Conservation (phyloP, 2,329 filamentous ascomycete species). For the Sporothrix phasma region DNA sequence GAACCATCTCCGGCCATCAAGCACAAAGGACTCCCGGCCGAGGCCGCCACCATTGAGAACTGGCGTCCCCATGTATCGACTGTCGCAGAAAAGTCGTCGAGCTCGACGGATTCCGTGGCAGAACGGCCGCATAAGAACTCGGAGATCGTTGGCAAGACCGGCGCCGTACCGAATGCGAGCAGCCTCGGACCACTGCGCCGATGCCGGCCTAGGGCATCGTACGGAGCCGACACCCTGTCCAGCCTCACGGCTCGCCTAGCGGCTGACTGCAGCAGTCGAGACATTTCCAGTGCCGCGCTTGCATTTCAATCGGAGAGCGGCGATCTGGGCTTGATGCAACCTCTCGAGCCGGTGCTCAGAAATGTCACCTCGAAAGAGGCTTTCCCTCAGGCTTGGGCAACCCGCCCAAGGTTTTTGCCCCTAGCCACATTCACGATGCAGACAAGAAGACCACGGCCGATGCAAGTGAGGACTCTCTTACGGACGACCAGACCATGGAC, state of each 20-base stretch:
- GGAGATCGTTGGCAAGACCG: neutral
- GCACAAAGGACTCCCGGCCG: neutral
- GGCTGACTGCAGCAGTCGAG: neutral
- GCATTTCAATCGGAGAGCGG: neutral
- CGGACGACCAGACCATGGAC: neutral
- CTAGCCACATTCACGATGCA: neutral
- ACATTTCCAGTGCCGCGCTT: neutral
- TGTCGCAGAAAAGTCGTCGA: neutral
- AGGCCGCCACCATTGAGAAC: neutral
- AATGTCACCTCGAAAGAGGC: neutral
- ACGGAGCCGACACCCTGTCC: neutral
- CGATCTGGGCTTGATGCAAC: neutral
- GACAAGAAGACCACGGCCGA: neutral
- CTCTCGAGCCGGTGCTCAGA: neutral
- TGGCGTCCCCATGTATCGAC: slow-evolving; percentile 3
- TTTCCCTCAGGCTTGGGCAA: neutral
- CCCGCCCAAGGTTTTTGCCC: neutral
- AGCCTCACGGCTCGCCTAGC: neutral
- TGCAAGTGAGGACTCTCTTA: neutral
- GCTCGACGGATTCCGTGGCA: neutral
- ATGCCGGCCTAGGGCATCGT: neutral
- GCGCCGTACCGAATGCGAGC: neutral
- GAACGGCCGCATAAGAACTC: neutral
- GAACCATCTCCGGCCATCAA: neutral
- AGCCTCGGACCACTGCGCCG: neutral